Evolutionary conservation across 192 early-diverging fungal genomes (phyloP).

Genomic region (Coemansia sp.): DNA sequence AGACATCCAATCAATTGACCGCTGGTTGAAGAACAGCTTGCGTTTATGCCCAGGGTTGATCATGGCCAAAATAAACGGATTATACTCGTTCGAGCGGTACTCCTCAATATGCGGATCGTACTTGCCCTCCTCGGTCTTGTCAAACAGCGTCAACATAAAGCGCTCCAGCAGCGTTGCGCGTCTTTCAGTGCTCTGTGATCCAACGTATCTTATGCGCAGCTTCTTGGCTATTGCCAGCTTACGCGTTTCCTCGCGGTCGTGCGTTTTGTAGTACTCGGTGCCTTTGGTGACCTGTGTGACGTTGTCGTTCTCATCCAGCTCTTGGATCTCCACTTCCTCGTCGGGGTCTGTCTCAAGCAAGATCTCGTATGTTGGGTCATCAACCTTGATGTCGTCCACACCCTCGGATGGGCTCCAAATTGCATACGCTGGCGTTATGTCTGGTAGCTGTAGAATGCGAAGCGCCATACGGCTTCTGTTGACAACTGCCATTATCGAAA

Average conservation of each 20-base stretch:
- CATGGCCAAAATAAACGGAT: conserved; percentile 45
- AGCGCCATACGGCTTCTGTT: conserved; percentile 41
- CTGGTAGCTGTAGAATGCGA: conserved; percentile 44
- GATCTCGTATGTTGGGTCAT: conserved; percentile 39
- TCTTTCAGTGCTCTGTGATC: conserved; percentile 12
- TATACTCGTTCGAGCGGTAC: conserved; percentile 52
- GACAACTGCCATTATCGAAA: conserved; percentile 51
- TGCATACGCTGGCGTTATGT: conserved; percentile 32
- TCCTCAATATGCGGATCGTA: conserved; percentile 46
- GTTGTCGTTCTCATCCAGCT: conserved; percentile 30
- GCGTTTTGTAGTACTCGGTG: conserved; percentile 47
- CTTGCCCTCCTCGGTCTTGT: conserved; percentile 34
- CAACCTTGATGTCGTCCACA: conserved; percentile 32
- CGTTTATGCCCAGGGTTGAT: conserved; percentile 46
- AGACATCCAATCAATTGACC: conserved; percentile 43
- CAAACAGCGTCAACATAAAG: conserved; percentile 53
- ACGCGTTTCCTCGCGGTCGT: conserved; percentile 31
- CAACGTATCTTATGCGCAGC: conserved; percentile 26
- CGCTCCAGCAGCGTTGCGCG: conserved; percentile 46
- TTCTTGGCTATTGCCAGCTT: conserved; percentile 12
- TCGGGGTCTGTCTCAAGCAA: conserved; percentile 33
- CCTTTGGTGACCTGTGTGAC: conserved; percentile 12
- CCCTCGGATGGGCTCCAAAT: conserved; percentile 38
- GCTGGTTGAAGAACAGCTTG: conserved; percentile 47
- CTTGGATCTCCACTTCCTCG: conserved; percentile 27